Conservation (phyloP, 352 stramenopile genomes). For the Globisporangium spiculum region DNA sequence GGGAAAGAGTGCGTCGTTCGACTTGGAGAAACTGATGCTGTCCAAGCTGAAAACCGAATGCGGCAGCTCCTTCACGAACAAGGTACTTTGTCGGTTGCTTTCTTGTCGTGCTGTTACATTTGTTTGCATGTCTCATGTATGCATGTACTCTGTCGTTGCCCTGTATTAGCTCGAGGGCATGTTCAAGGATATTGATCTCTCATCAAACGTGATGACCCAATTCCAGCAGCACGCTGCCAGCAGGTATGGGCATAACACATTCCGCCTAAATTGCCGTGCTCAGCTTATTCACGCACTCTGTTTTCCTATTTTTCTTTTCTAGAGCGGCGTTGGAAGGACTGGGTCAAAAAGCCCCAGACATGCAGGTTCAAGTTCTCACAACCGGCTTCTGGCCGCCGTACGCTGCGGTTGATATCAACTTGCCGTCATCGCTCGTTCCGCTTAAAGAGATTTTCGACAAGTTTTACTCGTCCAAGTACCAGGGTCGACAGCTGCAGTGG, state of each 20-base stretch:
- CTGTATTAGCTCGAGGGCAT: conserved; percentile 95
- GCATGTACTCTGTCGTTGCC: background rate
- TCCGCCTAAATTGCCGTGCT: background rate
- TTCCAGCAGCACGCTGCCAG: conserved; percentile 84
- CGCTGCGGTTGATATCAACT: conserved; percentile 75
- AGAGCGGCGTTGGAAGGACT: conserved; percentile 53
- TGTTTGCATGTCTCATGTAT: background rate
- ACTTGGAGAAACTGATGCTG: conserved; percentile 96
- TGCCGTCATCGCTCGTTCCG: conserved; percentile 57
- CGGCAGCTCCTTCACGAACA: conserved; percentile 96
- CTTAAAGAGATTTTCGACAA: conserved; percentile 86
- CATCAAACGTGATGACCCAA: conserved; percentile 92
- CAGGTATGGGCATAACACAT: conserved; percentile 33
- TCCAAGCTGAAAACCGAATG: conserved; percentile 98
- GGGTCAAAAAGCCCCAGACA: conserved; percentile 72
- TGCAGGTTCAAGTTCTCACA: conserved; percentile 96
- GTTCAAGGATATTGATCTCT: conserved; percentile 99
- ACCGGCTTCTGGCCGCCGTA: conserved; percentile 98
- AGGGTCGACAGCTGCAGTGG: conserved; percentile 89
- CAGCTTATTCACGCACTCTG: background rate
- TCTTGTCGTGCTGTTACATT: background rate
- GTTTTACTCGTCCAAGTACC: conserved; percentile 89
- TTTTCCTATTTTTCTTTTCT: background rate
- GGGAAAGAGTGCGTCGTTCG: conserved; percentile 86
- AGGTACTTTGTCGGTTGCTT: conserved; percentile 43